Evolutionary conservation across 805 yeast species (phyloP).

Genomic region (Hanseniaspora valbyensis): DNA sequence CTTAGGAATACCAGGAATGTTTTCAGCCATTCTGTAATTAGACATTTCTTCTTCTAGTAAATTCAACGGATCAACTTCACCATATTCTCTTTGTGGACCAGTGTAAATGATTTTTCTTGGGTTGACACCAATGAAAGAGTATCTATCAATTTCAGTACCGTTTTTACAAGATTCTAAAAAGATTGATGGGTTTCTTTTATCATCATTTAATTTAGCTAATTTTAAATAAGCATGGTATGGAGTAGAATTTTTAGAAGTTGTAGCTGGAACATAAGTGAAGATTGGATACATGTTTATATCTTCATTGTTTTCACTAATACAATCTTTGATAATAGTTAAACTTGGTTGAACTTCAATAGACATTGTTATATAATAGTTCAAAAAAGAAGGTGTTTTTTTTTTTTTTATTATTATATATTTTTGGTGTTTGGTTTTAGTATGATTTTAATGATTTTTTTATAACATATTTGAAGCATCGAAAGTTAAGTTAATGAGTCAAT

Average conservation of each 20-base stretch:
- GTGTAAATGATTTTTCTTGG: conserved; percentile 78
- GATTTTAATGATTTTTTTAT: too few species aligned
- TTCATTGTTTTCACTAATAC: conserved; percentile 32
- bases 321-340: conserved; percentile 35
- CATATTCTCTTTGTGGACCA: conserved; percentile 38
- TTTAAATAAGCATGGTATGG: conserved; percentile 87
- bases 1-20: conserved; percentile 67
- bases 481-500: too few species aligned
- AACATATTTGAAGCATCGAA: too few species aligned
- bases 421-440: too few species aligned
- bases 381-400: not conserved
- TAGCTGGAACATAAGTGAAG: conserved; percentile 60
- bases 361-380: not conserved
- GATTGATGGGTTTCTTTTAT: conserved; percentile 55
- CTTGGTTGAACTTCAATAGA: conserved; percentile 39
- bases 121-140: conserved; percentile 77
- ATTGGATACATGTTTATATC: conserved; percentile 70
- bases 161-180: conserved; percentile 80
- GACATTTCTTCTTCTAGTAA: conserved; percentile 65
- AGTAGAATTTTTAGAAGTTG: conserved; percentile 45
- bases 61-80: conserved; percentile 67
- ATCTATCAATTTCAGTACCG: conserved; percentile 82
- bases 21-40: conserved; percentile 52
- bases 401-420: not conserved
- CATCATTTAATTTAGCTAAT: conserved; percentile 50